Evolutionary conservation across 768 basidiomycete genomes (phyloP), one percentile per base, ranked within the genome.

Genomic region (Hortiboletus flavorubellus): DNA sequence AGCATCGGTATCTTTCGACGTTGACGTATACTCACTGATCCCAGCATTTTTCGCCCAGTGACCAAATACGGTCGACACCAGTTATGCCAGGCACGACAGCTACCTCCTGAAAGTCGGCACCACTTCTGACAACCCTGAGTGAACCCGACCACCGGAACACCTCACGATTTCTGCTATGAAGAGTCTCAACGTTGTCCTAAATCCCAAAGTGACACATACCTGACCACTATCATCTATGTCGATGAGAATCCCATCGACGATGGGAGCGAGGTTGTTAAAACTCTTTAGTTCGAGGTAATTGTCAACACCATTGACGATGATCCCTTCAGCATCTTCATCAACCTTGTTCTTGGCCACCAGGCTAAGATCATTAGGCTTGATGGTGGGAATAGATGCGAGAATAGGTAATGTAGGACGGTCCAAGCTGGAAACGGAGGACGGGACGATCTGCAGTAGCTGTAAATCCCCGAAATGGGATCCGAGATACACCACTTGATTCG

Each of bases 141-240:
- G 86, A 84, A 2, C 94, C 93, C 78, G 78, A 2, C 83, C 88
- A n/a, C 94, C 94, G 5, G 91, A 94, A 63, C 90, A 91, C 2
- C 91, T 91, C 5, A 96, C 82, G 40, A 95, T 81, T 68, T 89
- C 86, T 76, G 77, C 89, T 93, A 59, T 29, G 4, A 47, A 31
- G 44, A 14, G 39, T 16, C 21, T 61, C 4, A 53, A 30, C 16
- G 21, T 33, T 30, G 26, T 1, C 23, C 33, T 4, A 10, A 26
- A 49, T 30, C 15, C 39, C 15, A 7, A 37, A 11, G 34, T 45
- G 29, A 39, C 8, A 63, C 57, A n/a, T n/a, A 88, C 87, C 76
- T 90, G 86, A 14, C 85, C 85, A 61, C 80, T 85, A 2, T 79
- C 79, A 52, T 91, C 90, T 3, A 75, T 71, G 67, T 93, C 90